These are phyloP conservation scores for Cutaneotrichosporon dermatis DNA, from an alignment of 1,284 basidiomycete species.

Conservation along the genomic window DNA sequence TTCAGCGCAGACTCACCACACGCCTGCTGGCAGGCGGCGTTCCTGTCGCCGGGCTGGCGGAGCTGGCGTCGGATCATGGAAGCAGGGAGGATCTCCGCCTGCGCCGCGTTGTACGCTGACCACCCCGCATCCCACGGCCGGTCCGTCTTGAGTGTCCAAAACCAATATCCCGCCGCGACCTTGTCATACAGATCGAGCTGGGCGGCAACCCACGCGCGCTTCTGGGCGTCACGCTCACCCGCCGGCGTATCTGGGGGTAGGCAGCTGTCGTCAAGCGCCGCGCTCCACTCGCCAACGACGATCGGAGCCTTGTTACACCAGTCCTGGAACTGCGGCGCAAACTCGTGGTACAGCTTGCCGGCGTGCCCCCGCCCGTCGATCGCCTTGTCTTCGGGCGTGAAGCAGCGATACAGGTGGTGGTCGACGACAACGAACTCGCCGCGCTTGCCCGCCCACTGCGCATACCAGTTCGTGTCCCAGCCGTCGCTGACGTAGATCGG, in stretches of 20 bases:
- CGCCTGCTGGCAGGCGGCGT: conserved; percentile 48
- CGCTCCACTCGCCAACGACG: conserved; percentile 81
- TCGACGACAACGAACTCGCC: conserved; percentile 63
- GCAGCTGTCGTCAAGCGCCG: conserved; percentile 66
- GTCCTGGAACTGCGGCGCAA: conserved; percentile 18
- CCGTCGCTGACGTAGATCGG: conserved; percentile 73
- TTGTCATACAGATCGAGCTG: conserved; percentile 67
- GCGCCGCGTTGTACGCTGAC: conserved; percentile 67
- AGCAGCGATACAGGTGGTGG: conserved; percentile 79
- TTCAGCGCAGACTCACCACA: conserved; percentile 47
- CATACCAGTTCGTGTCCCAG: conserved; percentile 69
- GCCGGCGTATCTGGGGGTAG: conserved; percentile 53
- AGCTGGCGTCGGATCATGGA: conserved; percentile 47
- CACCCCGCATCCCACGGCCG: conserved; percentile 67
- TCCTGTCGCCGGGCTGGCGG: conserved; percentile 42
- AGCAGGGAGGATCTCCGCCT: conserved; percentile 59
- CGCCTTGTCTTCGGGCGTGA: conserved; percentile 54
- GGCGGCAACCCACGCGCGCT: conserved; percentile 59
- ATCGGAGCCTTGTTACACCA: conserved; percentile 49
- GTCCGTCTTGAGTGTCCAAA: conserved; percentile 83
- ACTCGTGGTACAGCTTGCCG: conserved; percentile 27
- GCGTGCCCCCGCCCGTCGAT: conserved; percentile 61
- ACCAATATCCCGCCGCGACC: conserved; percentile 71
- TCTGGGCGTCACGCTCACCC: conserved; percentile 53
- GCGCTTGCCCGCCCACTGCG: conserved; percentile 53